These are phyloP conservation scores for Mycena latifolia DNA, from an alignment of 768 basidiomycete genomes.

Conservation along the genomic window DNA sequence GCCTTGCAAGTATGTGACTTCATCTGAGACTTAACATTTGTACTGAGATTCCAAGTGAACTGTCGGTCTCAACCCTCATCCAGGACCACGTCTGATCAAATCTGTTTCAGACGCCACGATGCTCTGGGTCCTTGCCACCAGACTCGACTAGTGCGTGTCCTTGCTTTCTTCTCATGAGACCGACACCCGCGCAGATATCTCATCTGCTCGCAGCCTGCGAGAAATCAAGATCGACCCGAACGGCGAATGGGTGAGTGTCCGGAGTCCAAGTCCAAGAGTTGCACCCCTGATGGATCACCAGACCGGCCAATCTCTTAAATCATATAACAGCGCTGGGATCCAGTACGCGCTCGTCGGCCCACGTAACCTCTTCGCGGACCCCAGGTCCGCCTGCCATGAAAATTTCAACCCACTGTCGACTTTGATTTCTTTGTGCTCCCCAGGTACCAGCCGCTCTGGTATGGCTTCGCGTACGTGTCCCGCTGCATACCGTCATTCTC, in stretches of 20 bases:
- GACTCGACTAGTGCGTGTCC: constrained; percentile 13
- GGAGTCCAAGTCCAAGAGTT: neutral
- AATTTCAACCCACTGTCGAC: too few relatives aligned
- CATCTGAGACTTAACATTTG: too few relatives aligned
- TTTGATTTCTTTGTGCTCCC: neutral
- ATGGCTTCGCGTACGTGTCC: constrained; percentile 16
- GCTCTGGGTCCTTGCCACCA: constrained; percentile 7
- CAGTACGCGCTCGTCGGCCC: constrained; percentile 23
- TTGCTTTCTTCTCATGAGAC: neutral
- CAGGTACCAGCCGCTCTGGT: constrained; percentile 13
- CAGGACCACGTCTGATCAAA: neutral
- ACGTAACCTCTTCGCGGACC: neutral
- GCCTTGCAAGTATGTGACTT: neutral
- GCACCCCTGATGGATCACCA: neutral
- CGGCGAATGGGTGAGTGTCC: constrained; percentile 11
- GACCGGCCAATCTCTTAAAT: constrained; percentile 17
- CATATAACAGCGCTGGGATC: constrained; percentile 19
- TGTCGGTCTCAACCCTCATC: neutral
- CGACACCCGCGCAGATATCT: too few relatives aligned
- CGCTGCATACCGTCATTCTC: neutral
- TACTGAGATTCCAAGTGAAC: neutral
- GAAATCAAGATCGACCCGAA: constrained; percentile 18
- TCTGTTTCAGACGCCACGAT: constrained; percentile 7
- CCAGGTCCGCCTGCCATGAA: neutral
- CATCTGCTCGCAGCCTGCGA: neutral